A percentile compares a stretch with the other conserved stretches of the same genome.
These are phyloP conservation scores for Penicillium simplicissimum DNA, from an alignment of 495 filamentous ascomycete species.

Conservation along the genomic window DNA sequence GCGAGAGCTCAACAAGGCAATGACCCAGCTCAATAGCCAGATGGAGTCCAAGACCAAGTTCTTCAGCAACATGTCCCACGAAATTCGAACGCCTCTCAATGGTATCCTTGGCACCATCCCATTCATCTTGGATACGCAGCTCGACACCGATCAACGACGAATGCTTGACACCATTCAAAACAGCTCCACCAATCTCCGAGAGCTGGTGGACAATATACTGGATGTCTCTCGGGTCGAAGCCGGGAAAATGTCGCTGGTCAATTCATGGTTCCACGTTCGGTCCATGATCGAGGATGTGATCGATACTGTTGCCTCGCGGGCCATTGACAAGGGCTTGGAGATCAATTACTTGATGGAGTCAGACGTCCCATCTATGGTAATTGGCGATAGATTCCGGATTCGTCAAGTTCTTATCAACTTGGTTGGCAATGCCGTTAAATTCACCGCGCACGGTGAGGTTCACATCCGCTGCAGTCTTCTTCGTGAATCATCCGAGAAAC, in stretches of 20 bases:
- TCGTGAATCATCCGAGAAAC: constrained; percentile 32
- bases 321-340: constrained; percentile 87
- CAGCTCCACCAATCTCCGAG: constrained; percentile 86
- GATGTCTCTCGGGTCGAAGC: constrained; percentile 96
- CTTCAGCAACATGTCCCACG: constrained; percentile 97
- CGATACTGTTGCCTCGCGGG: constrained; percentile 85
- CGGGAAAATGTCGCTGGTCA: constrained; percentile 88
- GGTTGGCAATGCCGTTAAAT: constrained; percentile 95
- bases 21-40: constrained; percentile 56
- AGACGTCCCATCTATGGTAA: constrained; percentile 83
- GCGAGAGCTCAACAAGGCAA: constrained; percentile 82
- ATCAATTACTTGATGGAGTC: constrained; percentile 90
- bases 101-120: constrained; percentile 94
- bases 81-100: constrained; percentile 89
- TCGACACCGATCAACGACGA: constrained; percentile 75
- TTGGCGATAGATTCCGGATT: constrained; percentile 86
- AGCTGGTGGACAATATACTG: constrained; percentile 93
- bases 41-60: constrained; percentile 97
- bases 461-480: constrained; percentile 76
- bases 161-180: constrained; percentile 79
- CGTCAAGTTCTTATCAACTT: constrained; percentile 91
- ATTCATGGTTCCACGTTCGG: constrained; percentile 89
- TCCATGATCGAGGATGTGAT: constrained; percentile 93
- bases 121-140: constrained; percentile 83
- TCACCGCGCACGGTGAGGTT: constrained; percentile 83